These are phyloP conservation scores for Exserohilum rostratum DNA, from an alignment of 2,329 filamentous ascomycete genomes.

Conservation along the genomic window DNA sequence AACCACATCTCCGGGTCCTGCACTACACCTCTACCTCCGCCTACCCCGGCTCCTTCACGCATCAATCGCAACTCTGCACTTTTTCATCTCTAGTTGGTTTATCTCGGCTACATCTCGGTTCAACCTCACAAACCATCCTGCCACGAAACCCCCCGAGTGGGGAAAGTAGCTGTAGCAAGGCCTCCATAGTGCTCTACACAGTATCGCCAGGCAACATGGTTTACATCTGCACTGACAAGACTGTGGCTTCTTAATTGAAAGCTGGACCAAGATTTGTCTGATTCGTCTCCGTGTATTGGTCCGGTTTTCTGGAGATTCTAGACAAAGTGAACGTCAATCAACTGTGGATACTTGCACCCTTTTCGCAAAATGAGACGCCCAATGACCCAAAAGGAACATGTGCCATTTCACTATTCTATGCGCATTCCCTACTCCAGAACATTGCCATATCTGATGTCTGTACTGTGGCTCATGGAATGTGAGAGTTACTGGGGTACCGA, in stretches of 20 bases:
- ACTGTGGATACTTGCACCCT: no score
- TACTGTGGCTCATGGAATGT: background rate
- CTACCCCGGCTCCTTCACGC: background rate
- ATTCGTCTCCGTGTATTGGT: no score
- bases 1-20: background rate
- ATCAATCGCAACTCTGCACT: background rate
- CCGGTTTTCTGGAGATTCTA: no score
- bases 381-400: background rate
- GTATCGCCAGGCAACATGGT: no score
- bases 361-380: background rate
- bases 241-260: no score
- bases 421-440: background rate
- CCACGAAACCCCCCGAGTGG: background rate
- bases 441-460: background rate
- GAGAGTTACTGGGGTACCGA: background rate
- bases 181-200: background rate
- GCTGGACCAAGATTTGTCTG: no score
- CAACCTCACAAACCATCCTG: background rate
- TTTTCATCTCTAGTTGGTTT: background rate
- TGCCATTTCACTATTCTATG: background rate
- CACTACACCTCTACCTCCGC: background rate
- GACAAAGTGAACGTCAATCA: no score
- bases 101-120: conserved; percentile 3
- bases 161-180: background rate
- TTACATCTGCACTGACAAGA: no score